Evolutionary conservation across 768 basidiomycete species (phyloP), one percentile per base, ranked within the genome.

Genomic region (Mycena galericulata): DNA sequence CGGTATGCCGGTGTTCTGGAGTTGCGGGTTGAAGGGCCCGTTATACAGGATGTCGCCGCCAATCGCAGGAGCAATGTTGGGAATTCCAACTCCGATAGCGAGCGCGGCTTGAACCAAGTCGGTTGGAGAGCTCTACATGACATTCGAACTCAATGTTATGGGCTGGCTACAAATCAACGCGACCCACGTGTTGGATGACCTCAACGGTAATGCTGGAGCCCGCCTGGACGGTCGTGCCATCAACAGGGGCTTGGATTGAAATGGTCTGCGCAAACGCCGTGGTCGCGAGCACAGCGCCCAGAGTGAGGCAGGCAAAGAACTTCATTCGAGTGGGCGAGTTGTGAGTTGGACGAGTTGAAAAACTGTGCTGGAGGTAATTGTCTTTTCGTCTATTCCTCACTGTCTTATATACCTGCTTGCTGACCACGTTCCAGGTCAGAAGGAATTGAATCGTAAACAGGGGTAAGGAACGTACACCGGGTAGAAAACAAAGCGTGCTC

Each of bases 101-200:
- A 62, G 60, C 36, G 26, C 49, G 29, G 51, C 60, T 51, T 62
- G 36, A 41, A 51, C 38, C 60, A 62, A 51, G 26, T 62, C 38
- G 26, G 18, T 30, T 62, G 26, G 10, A 22, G 27, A 26, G 27
- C 18, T 41, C 60, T 62, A 40, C 47, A 29, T 40, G 26, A 49
- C 49, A 62, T 62, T 17, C 41, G 29, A 62, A 34, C 49, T 50
- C 38, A 36, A 38, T 24, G 45, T 29, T 50, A 40, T 61, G 30
- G 49, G 29, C 60, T 47, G 24, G 41, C 46, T 30, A 20, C 27
- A 51, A 41, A 62, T 40, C 38, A 62, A 51, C 36, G 38, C 15
- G 38, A 62, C 60, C 32, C 36, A 62, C 60, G n/a, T 62, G 60
- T 47, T 62, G 60, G 49, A 62, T 41, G 60, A 62, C 49, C 60